Conservation (phyloP, 192 early-diverging fungal genomes). For the Fimicolochytrium jonesii region DNA sequence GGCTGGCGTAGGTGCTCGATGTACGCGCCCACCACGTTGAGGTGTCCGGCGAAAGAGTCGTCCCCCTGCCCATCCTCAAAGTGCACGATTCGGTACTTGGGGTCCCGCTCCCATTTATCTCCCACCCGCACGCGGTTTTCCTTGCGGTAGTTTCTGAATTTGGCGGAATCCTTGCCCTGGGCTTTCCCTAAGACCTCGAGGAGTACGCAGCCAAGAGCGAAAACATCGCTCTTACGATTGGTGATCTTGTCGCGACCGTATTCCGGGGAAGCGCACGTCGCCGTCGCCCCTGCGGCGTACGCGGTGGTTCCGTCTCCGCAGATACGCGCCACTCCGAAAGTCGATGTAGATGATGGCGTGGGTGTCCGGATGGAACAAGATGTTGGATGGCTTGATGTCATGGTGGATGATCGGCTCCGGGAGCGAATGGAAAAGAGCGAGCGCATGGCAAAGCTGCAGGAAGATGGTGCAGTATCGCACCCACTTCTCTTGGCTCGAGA, state of each 20-base stretch:
- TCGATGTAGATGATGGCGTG: background rate
- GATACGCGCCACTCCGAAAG: background rate
- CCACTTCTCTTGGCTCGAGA: background rate
- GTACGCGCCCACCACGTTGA: background rate
- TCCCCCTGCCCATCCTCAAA: background rate
- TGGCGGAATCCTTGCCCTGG: background rate
- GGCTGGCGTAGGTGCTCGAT: background rate
- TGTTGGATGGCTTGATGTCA: slow-evolving; percentile 2
- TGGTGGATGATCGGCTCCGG: background rate
- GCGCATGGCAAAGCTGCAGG: background rate
- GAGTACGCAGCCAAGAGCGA: background rate
- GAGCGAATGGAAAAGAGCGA: background rate
- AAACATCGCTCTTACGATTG: slow-evolving; percentile 5
- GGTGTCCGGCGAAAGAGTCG: background rate
- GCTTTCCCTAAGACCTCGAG: background rate
- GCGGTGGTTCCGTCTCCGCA: slow-evolving; percentile 6
- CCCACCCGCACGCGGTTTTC: background rate
- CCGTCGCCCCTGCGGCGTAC: background rate
- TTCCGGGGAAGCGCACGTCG: background rate
- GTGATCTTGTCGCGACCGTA: background rate
- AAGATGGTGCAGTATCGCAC: background rate
- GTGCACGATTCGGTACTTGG: background rate
- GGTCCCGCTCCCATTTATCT: background rate
- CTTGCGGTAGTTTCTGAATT: background rate
- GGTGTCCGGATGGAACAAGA: background rate